Conservation (phyloP, 2,329 filamentous ascomycete species). For the Scytalidium sp. region DNA sequence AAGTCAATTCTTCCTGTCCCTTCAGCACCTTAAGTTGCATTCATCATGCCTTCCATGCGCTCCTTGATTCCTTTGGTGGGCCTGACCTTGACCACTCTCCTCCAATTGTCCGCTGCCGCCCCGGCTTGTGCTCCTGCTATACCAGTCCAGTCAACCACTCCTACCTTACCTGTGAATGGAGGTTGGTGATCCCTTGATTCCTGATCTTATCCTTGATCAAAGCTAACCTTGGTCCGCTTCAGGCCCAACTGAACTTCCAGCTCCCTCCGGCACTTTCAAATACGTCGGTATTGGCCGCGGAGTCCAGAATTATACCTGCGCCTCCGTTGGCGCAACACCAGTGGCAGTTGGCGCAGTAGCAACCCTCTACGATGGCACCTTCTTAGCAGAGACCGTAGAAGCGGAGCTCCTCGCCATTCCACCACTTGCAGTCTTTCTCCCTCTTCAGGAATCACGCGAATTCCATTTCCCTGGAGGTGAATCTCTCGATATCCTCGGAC, state of each 20-base stretch:
- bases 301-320: slow-evolving; percentile 30
- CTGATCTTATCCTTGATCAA: neutral
- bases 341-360: slow-evolving; percentile 25
- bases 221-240: slow-evolving; percentile 3
- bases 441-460: slow-evolving; percentile 6
- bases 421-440: slow-evolving; percentile 14
- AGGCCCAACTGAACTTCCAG: slow-evolving; percentile 20
- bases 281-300: slow-evolving; percentile 28
- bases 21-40: neutral
- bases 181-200: slow-evolving; percentile 12
- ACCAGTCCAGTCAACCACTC: slow-evolving; percentile 4
- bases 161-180: slow-evolving; percentile 18
- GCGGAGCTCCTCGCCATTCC: slow-evolving; percentile 15
- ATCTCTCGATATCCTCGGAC: slow-evolving; percentile 13
- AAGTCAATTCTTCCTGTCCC: neutral
- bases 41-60: slow-evolving; percentile 21
- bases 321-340: slow-evolving; percentile 11
- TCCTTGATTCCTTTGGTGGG: slow-evolving; percentile 13
- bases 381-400: slow-evolving; percentile 14
- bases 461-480: slow-evolving; percentile 3
- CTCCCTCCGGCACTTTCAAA: slow-evolving; percentile 18
- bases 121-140: slow-evolving; percentile 8
- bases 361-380: slow-evolving; percentile 27
- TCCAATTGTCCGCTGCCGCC: slow-evolving; percentile 14
- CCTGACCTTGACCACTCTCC: slow-evolving; percentile 15